Base-by-base conservation (phyloP, 1,284 basidiomycete species). In the Melanopsichium pennsylvanicum region DNA sequence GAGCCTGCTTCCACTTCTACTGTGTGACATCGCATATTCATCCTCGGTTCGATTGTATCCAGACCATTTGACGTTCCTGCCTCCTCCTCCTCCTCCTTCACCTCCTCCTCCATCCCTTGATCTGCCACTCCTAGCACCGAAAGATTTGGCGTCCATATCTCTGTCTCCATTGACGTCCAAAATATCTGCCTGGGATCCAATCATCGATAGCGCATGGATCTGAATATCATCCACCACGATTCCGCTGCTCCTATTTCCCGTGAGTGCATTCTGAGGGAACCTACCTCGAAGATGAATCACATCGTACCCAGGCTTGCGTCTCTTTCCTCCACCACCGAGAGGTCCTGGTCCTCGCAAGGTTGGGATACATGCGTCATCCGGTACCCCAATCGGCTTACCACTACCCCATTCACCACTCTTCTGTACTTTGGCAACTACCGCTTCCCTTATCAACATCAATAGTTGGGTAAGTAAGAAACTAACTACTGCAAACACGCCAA, bases 291-390 rank as follows among this genome's bases (percentile, higher is more conserved):
- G 48, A 13, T 49, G 43, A 3, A 59, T 40, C 5, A 47, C 26
- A 22, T 60, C 63, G 47, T 66, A 47, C 5, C 56, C 62, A 1
- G 54, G 49, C 13, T 48, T 51, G 11, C 21, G 37, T 5, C 58
- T 26, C 35, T 34, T 59, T n/a, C 67, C 70, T 2, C 72, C 72
- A 4, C 59, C 62, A 3, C 72, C 72, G 1, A 71, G 55, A 0
- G 72, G 70, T 4, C 72, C 72, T 2, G 72, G 72, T 11, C 72
- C 72, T 8, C 64, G 43, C 18, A 29, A 23, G 12, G 72, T 74
- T 16, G 63, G 54, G 27, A 74, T 54, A 25, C 66, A 60, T 2
- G 72, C 72, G 34, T 72, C 64, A 19, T 74, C 70, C 11, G 46
- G 42, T 2, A 74, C 72, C 8, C 56, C 51, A 2, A 59, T 43